Conservation (phyloP, 2,329 filamentous ascomycete species). For the Colletotrichum somersetense region DNA sequence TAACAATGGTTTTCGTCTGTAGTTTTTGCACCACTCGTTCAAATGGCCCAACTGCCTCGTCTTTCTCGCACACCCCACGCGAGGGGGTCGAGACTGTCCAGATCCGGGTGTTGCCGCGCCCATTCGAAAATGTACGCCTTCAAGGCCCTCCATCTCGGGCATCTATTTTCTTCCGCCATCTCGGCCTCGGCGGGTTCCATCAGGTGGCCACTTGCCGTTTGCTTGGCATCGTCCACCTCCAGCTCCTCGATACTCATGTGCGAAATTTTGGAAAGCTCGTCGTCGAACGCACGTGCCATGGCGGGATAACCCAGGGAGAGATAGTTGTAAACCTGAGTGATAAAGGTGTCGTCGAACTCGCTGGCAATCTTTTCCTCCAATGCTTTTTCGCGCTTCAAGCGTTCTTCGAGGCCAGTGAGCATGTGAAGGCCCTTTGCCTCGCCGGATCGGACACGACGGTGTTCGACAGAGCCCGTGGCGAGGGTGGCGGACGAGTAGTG, state of each 20-base stretch:
- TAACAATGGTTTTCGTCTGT: background rate
- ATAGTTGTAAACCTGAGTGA: conserved; percentile 98
- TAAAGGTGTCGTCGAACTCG: conserved; percentile 86
- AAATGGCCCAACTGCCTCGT: conserved; percentile 79
- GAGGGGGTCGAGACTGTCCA: conserved; percentile 70
- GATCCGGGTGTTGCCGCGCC: conserved; percentile 86
- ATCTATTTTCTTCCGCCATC: conserved; percentile 64
- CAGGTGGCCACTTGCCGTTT: conserved; percentile 79
- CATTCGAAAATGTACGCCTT: conserved; percentile 88
- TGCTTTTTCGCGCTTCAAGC: conserved; percentile 62
- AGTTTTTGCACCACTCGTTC: background rate
- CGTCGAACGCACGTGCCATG: conserved; percentile 84
- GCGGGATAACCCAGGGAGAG: conserved; percentile 92
- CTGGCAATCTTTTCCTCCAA: conserved; percentile 65
- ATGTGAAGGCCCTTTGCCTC: conserved; percentile 61
- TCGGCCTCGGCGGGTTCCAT: conserved; percentile 63
- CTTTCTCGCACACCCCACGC: conserved; percentile 77
- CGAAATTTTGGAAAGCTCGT: conserved; percentile 86
- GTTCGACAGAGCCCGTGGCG: conserved; percentile 45
- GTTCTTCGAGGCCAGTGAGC: conserved; percentile 65
- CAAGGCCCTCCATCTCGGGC: conserved; percentile 84
- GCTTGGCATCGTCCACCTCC: conserved; percentile 74
- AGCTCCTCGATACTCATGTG: conserved; percentile 77
- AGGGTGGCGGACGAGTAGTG: conserved; percentile 45
- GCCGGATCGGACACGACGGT: conserved; percentile 48